Percentiles rank a stretch among this genome's conserved stretches.
phyloP scores from a whole-genome alignment of 2,329 filamentous ascomycete genomes.

The Orbilia blumenaviensis region DNA sequence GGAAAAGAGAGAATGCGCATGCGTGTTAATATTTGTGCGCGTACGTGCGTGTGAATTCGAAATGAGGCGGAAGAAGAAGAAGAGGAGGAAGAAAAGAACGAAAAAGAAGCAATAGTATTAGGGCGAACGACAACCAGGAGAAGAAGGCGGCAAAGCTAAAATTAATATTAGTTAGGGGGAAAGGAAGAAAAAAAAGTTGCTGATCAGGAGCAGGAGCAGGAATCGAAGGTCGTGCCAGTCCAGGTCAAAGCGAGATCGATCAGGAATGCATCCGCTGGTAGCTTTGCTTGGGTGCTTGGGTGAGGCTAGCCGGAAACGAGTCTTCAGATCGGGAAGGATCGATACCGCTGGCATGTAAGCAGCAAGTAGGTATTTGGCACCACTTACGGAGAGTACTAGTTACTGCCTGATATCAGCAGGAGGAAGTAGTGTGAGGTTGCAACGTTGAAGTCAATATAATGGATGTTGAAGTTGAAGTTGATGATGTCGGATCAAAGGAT shows the following conservation, averaged over 20 bases:
- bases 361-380: too few species aligned
- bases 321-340: too few species aligned
- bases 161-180: too few species aligned
- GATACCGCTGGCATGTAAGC: too few species aligned
- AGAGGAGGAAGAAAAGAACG: not conserved
- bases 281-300: too few species aligned
- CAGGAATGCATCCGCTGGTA: not conserved
- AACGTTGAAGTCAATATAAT: not conserved
- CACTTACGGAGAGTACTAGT: too few species aligned
- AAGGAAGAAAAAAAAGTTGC: not conserved
- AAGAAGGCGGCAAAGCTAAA: not conserved
- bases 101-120: not conserved
- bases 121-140: not conserved
- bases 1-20: too few species aligned
- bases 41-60: not conserved
- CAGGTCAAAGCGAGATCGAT: not conserved
- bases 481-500: not conserved
- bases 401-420: too few species aligned
- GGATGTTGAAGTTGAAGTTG: not conserved
- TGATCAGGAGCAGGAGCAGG: constrained; percentile 8
- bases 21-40: too few species aligned
- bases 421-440: too few species aligned
- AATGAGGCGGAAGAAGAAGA: too few species aligned
- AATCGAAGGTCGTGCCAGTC: not conserved
- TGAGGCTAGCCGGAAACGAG: too few species aligned